Evolutionary conservation across 352 stramenopile genomes (phyloP), one percentile per base, ranked within the genome.

Genomic region (Pythium biforme): DNA sequence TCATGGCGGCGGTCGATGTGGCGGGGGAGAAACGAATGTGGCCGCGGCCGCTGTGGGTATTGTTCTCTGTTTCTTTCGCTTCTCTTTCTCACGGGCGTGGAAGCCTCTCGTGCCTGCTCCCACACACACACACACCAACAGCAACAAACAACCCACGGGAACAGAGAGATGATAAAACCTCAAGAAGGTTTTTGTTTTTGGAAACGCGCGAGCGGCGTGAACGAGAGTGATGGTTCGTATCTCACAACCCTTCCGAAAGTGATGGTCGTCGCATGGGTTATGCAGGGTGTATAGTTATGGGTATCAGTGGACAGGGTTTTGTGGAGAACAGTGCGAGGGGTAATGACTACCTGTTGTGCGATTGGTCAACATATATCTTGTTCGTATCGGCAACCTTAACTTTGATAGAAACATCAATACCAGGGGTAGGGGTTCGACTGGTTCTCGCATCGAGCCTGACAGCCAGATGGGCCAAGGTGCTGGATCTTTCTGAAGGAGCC

Each of bases 101-200:
- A 29, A 1, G 27, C 57, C 26, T 58, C 47, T 40, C 40, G n/a
- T 57, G 22, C 37, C 56, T 39, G 33, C 56, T 64, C 56, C 56
- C 56, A 64, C 46, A 50, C 52, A 58, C 26, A 45, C 49, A 23
- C 33, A 27, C 51, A 26, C 3, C 25, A 11, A 31, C 20, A 9
- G 23, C 3, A 50, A 14, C 20, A 43, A 55, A 45, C n/a, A 26
- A 63, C 56, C 56, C 56, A 63, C 20, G 11, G 23, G n/a, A 17
- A 20, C 20, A n/a, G n/a, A 55, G 15, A 20, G 11, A 20, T 7
- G 12, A 53, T 50, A 65, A 65, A 65, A 65, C 58, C 58, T 65
- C 58, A 33, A 64, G 56, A 47, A n/a, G n/a, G n/a, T n/a, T n/a
- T n/a, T n/a, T n/a, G n/a, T n/a, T 64, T 64, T 64, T 64, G 33